Conservation (phyloP, 2,329 filamentous ascomycete genomes). For the Alternaria tenuissima region DNA sequence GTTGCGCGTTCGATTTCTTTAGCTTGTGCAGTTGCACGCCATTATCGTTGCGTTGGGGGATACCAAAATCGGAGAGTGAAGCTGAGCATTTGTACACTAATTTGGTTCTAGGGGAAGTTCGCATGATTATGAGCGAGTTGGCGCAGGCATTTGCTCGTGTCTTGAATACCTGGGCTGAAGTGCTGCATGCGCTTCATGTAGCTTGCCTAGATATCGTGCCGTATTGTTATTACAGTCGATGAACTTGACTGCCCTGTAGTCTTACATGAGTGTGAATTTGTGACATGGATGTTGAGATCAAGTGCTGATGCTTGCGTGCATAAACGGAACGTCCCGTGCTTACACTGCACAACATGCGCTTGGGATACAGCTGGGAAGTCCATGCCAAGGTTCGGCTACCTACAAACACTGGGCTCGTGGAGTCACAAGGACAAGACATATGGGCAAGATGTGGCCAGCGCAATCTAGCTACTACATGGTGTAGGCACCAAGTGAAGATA, state of each 20-base stretch:
- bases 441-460: not conserved
- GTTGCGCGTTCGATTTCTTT: conserved; percentile 5
- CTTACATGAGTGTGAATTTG: not conserved
- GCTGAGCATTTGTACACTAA: conserved; percentile 16
- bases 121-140: conserved; percentile 3
- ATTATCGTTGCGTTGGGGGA: conserved; percentile 3
- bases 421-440: not conserved
- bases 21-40: conserved; percentile 11
- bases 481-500: not conserved
- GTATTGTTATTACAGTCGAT: not conserved
- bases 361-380: not conserved
- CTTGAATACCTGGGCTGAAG: conserved; percentile 10
- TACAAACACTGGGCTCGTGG: not conserved
- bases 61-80: conserved; percentile 10
- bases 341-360: not conserved
- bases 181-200: not conserved
- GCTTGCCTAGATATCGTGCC: conserved; percentile 7
- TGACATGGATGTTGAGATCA: not conserved
- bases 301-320: not conserved
- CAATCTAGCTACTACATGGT: not conserved
- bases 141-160: conserved; percentile 7
- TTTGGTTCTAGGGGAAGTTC: conserved; percentile 11
- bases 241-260: not conserved
- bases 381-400: not conserved
- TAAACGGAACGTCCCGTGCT: not conserved